Evolutionary conservation across 1,284 basidiomycete genomes (phyloP).

Genomic region (Athelia sp.): DNA sequence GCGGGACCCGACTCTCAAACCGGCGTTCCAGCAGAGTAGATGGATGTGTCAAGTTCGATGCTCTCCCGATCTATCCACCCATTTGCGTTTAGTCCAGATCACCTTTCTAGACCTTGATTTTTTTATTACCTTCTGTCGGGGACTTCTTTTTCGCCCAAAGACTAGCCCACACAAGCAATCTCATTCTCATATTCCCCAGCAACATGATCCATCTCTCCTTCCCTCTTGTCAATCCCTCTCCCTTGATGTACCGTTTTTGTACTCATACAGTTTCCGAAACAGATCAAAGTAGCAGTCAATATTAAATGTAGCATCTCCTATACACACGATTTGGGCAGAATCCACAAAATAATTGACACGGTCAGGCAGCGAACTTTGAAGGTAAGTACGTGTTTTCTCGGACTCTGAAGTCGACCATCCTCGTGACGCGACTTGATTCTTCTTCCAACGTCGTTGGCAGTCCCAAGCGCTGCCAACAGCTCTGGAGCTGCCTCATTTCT

Average conservation of each 20-base stretch:
- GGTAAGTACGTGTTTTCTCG: too few relatives aligned
- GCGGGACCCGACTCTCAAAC: constrained; percentile 49
- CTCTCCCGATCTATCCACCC: not conserved
- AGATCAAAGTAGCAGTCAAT: not conserved
- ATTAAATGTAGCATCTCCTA: not conserved
- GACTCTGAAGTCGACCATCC: too few relatives aligned
- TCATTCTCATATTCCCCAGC: not conserved
- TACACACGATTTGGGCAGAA: constrained; percentile 3
- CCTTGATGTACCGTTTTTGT: not conserved
- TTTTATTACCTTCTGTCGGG: constrained; percentile 1
- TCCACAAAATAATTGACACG: too few relatives aligned
- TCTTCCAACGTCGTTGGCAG: too few relatives aligned
- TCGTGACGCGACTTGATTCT: too few relatives aligned
- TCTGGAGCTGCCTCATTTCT: too few relatives aligned
- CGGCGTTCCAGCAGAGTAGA: not conserved
- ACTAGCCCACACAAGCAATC: not conserved
- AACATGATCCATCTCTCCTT: too few relatives aligned
- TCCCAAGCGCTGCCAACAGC: too few relatives aligned
- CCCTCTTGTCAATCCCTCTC: not conserved
- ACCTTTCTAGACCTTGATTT: not conserved
- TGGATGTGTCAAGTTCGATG: not conserved
- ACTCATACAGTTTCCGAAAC: not conserved
- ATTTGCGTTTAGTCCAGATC: not conserved
- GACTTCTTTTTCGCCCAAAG: not conserved
- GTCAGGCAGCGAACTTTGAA: too few relatives aligned